These are phyloP conservation scores for Wallacemonas sp. DNA, from an alignment of 208 protist genomes.

Conservation along the genomic window DNA sequence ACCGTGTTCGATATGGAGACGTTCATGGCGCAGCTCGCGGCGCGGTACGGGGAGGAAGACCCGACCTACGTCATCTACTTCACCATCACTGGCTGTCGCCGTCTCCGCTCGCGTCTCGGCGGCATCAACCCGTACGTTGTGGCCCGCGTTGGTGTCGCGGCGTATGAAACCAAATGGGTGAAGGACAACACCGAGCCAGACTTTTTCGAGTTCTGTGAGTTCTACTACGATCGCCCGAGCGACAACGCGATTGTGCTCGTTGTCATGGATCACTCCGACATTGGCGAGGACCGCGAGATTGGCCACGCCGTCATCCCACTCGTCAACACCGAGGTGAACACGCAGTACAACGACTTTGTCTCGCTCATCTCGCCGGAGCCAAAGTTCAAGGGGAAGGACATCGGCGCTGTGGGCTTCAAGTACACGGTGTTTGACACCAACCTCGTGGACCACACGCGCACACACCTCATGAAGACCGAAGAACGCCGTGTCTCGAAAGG, in stretches of 20 bases:
- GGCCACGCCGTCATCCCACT: slow-evolving; percentile 65
- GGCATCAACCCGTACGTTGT: slow-evolving; percentile 77
- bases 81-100: slow-evolving; percentile 73
- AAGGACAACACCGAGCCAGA: slow-evolving; percentile 71
- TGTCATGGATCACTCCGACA: slow-evolving; percentile 80
- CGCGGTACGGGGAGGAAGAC: slow-evolving; percentile 68
- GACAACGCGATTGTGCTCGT: slow-evolving; percentile 57
- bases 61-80: slow-evolving; percentile 72
- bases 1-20: slow-evolving; percentile 87
- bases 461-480: slow-evolving; percentile 30
- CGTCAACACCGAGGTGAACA: slow-evolving; percentile 28
- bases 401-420: slow-evolving; percentile 76
- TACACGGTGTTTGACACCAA: slow-evolving; percentile 71
- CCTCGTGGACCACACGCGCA: slow-evolving; percentile 55
- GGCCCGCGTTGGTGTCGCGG: slow-evolving; percentile 64
- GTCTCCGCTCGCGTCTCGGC: slow-evolving; percentile 48
- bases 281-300: slow-evolving; percentile 61
- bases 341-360: slow-evolving; percentile 74
- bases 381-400: slow-evolving; percentile 19
- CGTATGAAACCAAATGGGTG: slow-evolving; percentile 69
- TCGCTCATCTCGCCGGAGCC: slow-evolving; percentile 38
- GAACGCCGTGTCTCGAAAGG: background rate
- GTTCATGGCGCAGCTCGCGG: slow-evolving; percentile 69
- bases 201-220: slow-evolving; percentile 86
- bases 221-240: slow-evolving; percentile 51